Conservation (phyloP, 2,329 filamentous ascomycete species). For the Coniochaeta hoffmannii region DNA sequence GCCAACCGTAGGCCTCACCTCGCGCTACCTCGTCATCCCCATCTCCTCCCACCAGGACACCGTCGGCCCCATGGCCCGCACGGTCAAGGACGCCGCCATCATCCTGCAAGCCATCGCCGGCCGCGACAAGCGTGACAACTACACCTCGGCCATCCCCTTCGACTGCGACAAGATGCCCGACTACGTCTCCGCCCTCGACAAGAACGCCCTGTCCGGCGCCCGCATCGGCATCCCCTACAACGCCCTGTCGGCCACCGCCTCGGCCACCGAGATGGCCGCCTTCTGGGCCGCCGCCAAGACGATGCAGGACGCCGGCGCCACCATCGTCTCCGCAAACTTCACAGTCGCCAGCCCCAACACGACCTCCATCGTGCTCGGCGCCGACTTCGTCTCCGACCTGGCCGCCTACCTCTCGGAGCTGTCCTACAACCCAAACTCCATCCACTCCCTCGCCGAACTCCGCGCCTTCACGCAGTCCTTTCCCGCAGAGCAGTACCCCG, state of each 20-base stretch:
- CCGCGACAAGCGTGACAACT: slow-evolving; percentile 52
- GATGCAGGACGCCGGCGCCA: slow-evolving; percentile 47
- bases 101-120: slow-evolving; percentile 58
- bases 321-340: slow-evolving; percentile 45
- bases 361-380: neutral
- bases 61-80: slow-evolving; percentile 57
- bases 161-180: slow-evolving; percentile 38
- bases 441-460: slow-evolving; percentile 44
- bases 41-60: slow-evolving; percentile 59
- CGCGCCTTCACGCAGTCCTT: slow-evolving; percentile 13
- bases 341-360: slow-evolving; percentile 22
- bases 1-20: slow-evolving; percentile 59
- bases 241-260: slow-evolving; percentile 30
- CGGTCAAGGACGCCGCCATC: slow-evolving; percentile 57
- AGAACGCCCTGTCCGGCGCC: slow-evolving; percentile 43
- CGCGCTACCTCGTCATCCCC: slow-evolving; percentile 56
- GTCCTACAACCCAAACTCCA: slow-evolving; percentile 46
- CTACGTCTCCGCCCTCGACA: slow-evolving; percentile 52
- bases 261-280: slow-evolving; percentile 28
- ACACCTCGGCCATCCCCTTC: slow-evolving; percentile 54
- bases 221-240: slow-evolving; percentile 60
- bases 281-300: slow-evolving; percentile 48
- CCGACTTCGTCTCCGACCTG: slow-evolving; percentile 53
- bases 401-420: slow-evolving; percentile 49
- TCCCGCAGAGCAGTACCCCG: slow-evolving; percentile 3